These are phyloP conservation scores for Xylariaceae sp. DNA, from an alignment of 2,329 filamentous ascomycete genomes.

Conservation along the genomic window DNA sequence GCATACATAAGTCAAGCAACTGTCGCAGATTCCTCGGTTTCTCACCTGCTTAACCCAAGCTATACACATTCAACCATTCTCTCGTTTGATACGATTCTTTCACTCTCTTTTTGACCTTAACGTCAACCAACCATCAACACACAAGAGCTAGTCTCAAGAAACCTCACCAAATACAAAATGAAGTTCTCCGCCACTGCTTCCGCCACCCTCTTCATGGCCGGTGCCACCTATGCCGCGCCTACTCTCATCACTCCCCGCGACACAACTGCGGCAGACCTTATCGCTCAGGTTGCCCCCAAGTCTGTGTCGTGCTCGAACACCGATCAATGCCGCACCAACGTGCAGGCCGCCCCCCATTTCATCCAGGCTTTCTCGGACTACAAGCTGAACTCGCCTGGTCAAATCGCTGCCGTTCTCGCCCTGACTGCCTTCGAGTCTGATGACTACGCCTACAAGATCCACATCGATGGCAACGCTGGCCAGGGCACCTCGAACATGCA, in stretches of 20 bases:
- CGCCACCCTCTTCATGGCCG: constrained; percentile 21
- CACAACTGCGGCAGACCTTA: constrained; percentile 30
- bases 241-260: background rate
- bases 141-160: constrained; percentile 13
- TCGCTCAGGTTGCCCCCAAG: constrained; percentile 48
- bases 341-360: constrained; percentile 55
- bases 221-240: constrained; percentile 20
- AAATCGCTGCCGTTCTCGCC: constrained; percentile 66
- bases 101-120: background rate
- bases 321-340: constrained; percentile 63
- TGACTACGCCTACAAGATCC: constrained; percentile 68
- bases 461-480: constrained; percentile 57
- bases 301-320: constrained; percentile 48
- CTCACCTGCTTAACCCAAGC: too few relatives aligned
- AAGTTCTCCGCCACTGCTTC: constrained; percentile 19
- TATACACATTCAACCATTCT: too few relatives aligned
- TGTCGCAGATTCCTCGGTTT: too few relatives aligned
- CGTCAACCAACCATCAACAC: background rate
- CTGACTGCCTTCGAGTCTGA: constrained; percentile 69
- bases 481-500: constrained; percentile 66
- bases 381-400: constrained; percentile 46
- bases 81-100: constrained; percentile 1
- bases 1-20: too few relatives aligned
- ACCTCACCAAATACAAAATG: constrained; percentile 21
- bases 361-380: constrained; percentile 53